These are phyloP conservation scores for Hypoxylon perforatum DNA, from an alignment of 495 filamentous ascomycete genomes.

Conservation along the genomic window DNA sequence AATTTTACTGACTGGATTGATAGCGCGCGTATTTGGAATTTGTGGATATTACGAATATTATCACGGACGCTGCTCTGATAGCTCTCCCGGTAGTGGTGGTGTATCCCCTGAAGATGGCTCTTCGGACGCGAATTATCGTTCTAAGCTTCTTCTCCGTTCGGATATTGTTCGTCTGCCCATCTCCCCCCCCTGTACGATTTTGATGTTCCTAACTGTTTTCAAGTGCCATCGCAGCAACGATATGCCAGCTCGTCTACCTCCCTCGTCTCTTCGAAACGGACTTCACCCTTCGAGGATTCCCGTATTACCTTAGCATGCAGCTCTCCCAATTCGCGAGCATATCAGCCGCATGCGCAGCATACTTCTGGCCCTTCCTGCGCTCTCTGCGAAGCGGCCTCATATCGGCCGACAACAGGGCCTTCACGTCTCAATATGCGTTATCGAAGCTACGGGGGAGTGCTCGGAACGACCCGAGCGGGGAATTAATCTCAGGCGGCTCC, in stretches of 20 bases:
- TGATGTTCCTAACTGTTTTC: slow-evolving; percentile 1
- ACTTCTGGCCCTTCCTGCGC: slow-evolving; percentile 46
- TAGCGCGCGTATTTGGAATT: slow-evolving; percentile 55
- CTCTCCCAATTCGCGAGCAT: slow-evolving; percentile 41
- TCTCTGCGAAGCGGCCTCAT: slow-evolving; percentile 42
- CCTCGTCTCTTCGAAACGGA: slow-evolving; percentile 35
- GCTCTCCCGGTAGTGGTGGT: slow-evolving; percentile 53
- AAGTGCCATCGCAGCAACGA: slow-evolving; percentile 38
- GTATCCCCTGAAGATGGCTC: slow-evolving; percentile 34
- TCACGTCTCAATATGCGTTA: slow-evolving; percentile 34
- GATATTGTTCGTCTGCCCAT: slow-evolving; percentile 33
- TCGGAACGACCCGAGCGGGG: slow-evolving; percentile 14
- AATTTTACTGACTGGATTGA: background rate
- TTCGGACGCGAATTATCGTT: slow-evolving; percentile 32
- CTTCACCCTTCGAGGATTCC: slow-evolving; percentile 37
- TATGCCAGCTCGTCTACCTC: slow-evolving; percentile 38
- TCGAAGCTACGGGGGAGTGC: slow-evolving; percentile 23
- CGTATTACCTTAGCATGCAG: slow-evolving; percentile 42
- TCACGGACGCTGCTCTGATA: slow-evolving; percentile 56
- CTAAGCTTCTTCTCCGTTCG: slow-evolving; percentile 39
- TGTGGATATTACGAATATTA: slow-evolving; percentile 53
- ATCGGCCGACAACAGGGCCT: slow-evolving; percentile 36
- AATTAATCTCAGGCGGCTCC: slow-evolving; percentile 21
- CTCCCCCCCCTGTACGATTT: background rate
- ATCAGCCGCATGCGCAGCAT: slow-evolving; percentile 36